Evolutionary conservation across 805 yeast genomes (phyloP), one percentile per base, ranked within the genome.

Genomic region (Jamesozyma lodderae): DNA sequence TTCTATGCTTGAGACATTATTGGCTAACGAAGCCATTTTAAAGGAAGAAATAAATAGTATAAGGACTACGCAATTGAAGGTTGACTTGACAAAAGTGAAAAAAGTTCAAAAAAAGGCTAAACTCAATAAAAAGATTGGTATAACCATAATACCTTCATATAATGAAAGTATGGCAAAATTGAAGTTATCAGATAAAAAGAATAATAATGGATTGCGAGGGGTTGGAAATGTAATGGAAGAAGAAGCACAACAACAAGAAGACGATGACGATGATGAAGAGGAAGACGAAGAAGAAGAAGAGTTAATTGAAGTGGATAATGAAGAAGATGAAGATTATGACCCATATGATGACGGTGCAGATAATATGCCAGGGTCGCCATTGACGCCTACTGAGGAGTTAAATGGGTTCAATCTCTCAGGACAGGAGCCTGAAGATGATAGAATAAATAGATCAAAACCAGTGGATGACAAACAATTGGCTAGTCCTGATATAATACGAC

Each of bases 1-100:
- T 19, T 32, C 43, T 4, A 47, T 57, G 10, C 36, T 58, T 22
- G 51, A 55, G 33, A 52, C 50, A 6, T 33, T 57, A 9, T 43
- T 54, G 8, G 50, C 52, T 20, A 59, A 59, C 34, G 60, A 60
- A 38, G 40, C 50, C 14, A 50, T 49, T 4, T 41, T 60, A 18
- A 60, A 57, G 38, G 52, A 47, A 38, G 41, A 43, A 20, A 3
- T 43, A 5, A 31, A 32, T 9, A 17, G 22, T 15, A 9, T 43
- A 10, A 33, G 18, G 15, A 31, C 26, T 9, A 24, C 37, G 6
- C 41, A 37, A 21, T 20, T 40, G 7, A 39, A 35, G 16, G 24
- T 42, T 5, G 46, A 42, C 20, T 18, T 42, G 3, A 23, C 27
- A 14, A 33, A 28, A 19, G 34, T 42, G n/a, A 33, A 33, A 15